phyloP scores from a whole-genome alignment of 164 flowering plant genomes.

The Vitis vinifera region ASM3070453v1 NC_081822.1:14854001-14854500 shows the following conservation, averaged over 20 bases:
- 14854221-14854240: slow-evolving; percentile 67
- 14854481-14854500: no score
- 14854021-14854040: slow-evolving; percentile 64
- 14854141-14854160: slow-evolving; percentile 74
- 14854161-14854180: slow-evolving; percentile 76
- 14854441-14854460: no score
- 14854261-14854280: slow-evolving; percentile 7
- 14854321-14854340: no score
- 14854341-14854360: no score
- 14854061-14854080: slow-evolving; percentile 73
- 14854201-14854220: slow-evolving; percentile 71
- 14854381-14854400: no score
- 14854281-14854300: neutral
- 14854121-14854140: no score
- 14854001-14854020: neutral
- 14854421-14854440: no score
- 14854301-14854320: no score
- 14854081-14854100: slow-evolving; percentile 71
- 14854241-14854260: slow-evolving; percentile 86
- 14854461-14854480: no score
- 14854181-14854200: slow-evolving; percentile 72
- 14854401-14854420: no score
- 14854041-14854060: slow-evolving; percentile 71
- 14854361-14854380: no score
- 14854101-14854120: slow-evolving; percentile 71